Percentiles rank a stretch among this genome's conserved stretches.
These are phyloP conservation scores for Geotrichum siamense DNA, from an alignment of 1,139 yeast species.

Conservation along the genomic window DNA sequence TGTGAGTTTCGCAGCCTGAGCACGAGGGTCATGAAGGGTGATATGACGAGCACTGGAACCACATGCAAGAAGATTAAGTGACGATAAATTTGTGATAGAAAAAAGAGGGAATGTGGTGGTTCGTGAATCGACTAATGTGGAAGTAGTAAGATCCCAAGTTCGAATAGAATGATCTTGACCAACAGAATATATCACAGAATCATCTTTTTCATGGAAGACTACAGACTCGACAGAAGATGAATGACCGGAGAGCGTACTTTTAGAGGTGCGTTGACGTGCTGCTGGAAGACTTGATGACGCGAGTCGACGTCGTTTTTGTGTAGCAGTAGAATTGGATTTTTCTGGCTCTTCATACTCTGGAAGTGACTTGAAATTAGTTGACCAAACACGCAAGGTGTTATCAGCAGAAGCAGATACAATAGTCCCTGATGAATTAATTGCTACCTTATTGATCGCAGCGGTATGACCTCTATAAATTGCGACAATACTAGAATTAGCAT, in stretches of 20 bases:
- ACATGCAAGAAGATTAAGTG: slow-evolving; percentile 63
- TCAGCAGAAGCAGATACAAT: slow-evolving; percentile 85
- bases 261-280: slow-evolving; percentile 72
- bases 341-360: slow-evolving; percentile 57
- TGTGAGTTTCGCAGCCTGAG: slow-evolving; percentile 39
- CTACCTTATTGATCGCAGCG: slow-evolving; percentile 76
- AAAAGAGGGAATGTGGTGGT: slow-evolving; percentile 82
- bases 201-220: slow-evolving; percentile 61
- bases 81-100: slow-evolving; percentile 57
- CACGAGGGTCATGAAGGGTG: slow-evolving; percentile 84
- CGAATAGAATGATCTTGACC: slow-evolving; percentile 92
- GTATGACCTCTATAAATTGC: slow-evolving; percentile 86
- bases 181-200: slow-evolving; percentile 80
- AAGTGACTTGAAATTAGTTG: slow-evolving; percentile 78
- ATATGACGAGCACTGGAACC: slow-evolving; percentile 97
- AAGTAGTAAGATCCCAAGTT: slow-evolving; percentile 91
- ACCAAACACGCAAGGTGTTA: slow-evolving; percentile 78
- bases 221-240: slow-evolving; percentile 69
- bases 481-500: slow-evolving; percentile 40
- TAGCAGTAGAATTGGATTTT: slow-evolving; percentile 46
- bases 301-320: slow-evolving; percentile 81
- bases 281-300: slow-evolving; percentile 55
- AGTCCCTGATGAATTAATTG: slow-evolving; percentile 46
- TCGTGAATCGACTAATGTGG: slow-evolving; percentile 77
- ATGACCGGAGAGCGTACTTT: slow-evolving; percentile 73